Base-by-base conservation (phyloP, 2,329 filamentous ascomycete species). In the Claviceps sorghi region DNA sequence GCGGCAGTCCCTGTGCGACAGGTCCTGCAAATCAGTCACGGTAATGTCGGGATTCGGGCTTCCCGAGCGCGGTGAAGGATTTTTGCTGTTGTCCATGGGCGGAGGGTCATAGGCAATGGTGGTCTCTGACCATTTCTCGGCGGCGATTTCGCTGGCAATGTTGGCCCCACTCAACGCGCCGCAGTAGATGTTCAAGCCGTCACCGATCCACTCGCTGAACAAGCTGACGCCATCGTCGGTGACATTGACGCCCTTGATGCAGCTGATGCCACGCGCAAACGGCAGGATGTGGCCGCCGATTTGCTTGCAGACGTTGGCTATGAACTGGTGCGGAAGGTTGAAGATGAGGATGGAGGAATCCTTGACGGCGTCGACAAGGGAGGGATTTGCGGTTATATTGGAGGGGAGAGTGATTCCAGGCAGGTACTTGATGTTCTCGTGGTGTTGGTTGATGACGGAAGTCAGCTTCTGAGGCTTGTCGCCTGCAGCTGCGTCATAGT, bases 391-490 rank as follows among this genome's bases (percentile, higher is more conserved):
- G 60, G 90, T 69, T 53, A 95, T 73, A 67, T 98, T 98, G 55
- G 74, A 62, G 4, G 93, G 93, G 2, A 98, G 79, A 34, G 77
- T 73, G 64, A 98, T 86, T 61, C 82, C 82, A n/a, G 91, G 88
- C 10, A 98, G 84, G 72, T 98, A 98, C 71, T 97, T 98, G 72
- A 95, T 78, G 69, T 98, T 98, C 74, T 98, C 93, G 72, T 97
- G 90, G 63, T 86, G 72, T 45, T 77, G 79, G 75, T 98, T 98
- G 79, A 98, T 95, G 60, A 98, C 71, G 50, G 80, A 69, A 8
- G 93, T 95, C 67, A 98, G 83, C 72, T 95, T 95, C 67, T 93
- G 86, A 3, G 84, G 80, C 57, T 80, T 75, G 57, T 80, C 77
- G 62, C 78, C 77, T 40, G 78, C 74, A 54, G 76, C 70, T 21